Conservation (phyloP, 148 eudicot species). For the Rhododendron molle region DNA sequence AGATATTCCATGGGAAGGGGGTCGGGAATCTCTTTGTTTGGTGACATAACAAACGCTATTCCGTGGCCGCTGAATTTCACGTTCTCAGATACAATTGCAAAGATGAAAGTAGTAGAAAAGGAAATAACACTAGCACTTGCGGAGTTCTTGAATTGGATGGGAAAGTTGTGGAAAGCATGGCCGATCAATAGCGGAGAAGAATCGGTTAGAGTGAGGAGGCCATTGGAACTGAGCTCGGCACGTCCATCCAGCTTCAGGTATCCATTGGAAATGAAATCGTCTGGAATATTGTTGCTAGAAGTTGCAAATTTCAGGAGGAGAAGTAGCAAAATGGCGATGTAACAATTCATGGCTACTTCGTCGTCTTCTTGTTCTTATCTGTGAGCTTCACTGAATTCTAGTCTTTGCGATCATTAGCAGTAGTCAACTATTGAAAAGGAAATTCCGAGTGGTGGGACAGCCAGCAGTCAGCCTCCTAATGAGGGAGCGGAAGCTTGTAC, state of each 20-base stretch:
- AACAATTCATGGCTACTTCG: not conserved
- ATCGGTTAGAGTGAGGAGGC: not conserved
- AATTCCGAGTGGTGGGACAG: no score
- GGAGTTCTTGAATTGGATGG: not conserved
- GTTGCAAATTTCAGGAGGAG: not conserved
- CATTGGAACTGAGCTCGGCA: not conserved
- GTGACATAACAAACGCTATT: not conserved
- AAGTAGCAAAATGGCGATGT: not conserved
- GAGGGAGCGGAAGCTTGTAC: no score
- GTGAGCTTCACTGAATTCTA: no score
- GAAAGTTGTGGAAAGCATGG: not conserved
- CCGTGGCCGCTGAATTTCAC: not conserved
- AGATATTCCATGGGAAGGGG: not conserved
- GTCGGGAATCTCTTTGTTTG: not conserved
- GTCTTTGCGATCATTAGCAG: no score
- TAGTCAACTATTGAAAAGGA: no score
- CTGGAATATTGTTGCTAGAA: not conserved
- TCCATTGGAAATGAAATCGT: not conserved
- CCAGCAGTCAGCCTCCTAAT: not conserved
- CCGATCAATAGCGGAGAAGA: no score
- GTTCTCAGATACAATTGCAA: not conserved
- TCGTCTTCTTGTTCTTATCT: no score
- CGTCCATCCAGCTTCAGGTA: not conserved
- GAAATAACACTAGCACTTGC: not conserved
- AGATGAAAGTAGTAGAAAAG: conserved; percentile 1